A percentile compares a stretch with the other conserved stretches of the same genome.
Evolutionary conservation across 1,284 basidiomycete species (phyloP).

Genomic region (Ceratobasidium papillatum): DNA sequence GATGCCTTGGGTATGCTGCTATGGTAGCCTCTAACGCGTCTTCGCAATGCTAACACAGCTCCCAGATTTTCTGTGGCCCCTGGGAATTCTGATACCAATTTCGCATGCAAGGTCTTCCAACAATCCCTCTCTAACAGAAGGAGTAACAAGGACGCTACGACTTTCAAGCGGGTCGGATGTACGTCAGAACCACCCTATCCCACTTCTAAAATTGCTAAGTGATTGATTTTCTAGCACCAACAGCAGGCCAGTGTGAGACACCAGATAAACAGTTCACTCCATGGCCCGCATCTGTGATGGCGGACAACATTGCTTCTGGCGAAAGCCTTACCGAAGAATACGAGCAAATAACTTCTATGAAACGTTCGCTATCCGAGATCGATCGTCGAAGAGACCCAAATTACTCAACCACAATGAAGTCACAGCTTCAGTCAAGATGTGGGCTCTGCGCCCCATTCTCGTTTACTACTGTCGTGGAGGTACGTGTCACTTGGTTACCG

Average conservation of each 20-base stretch:
- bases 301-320: background rate
- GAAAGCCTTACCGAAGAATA: conserved; percentile 4
- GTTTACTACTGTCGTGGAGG: conserved; percentile 27
- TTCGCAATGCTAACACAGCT: too few species aligned
- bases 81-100: too few species aligned
- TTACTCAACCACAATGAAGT: conserved; percentile 8
- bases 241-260: background rate
- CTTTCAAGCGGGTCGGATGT: conserved; percentile 17
- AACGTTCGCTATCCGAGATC: background rate
- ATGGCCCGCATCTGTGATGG: conserved; percentile 14
- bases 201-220: background rate
- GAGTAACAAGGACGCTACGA: background rate
- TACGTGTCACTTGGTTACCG: background rate
- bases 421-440: background rate
- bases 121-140: too few species aligned
- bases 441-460: conserved; percentile 15
- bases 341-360: too few species aligned
- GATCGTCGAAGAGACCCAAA: background rate
- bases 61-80: too few species aligned
- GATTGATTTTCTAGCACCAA: background rate
- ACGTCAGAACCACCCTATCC: background rate
- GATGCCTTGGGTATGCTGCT: too few species aligned
- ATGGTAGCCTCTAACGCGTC: too few species aligned
- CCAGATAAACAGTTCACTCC: too few species aligned
- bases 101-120: too few species aligned